Evolutionary conservation across 495 filamentous ascomycete species (phyloP).

Genomic region (Daldinia concentrica): DNA sequence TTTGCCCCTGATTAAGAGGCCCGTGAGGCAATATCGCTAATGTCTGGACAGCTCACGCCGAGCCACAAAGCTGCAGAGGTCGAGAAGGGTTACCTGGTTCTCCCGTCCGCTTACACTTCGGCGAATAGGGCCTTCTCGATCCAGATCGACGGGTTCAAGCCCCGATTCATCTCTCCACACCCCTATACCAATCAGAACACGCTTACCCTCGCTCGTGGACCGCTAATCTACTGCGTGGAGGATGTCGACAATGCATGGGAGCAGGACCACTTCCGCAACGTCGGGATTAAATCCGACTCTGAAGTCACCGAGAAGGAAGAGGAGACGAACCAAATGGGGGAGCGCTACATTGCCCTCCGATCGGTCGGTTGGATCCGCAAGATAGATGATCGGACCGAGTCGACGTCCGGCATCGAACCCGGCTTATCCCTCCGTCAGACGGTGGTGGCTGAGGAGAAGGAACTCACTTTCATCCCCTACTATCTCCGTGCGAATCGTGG

Average conservation of each 20-base stretch:
- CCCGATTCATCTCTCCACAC: constrained; percentile 60
- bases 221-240: constrained; percentile 67
- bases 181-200: constrained; percentile 62
- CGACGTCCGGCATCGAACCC: constrained; percentile 38
- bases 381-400: constrained; percentile 39
- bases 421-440: constrained; percentile 39
- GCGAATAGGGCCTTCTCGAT: constrained; percentile 45
- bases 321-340: constrained; percentile 44
- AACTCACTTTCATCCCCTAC: constrained; percentile 60
- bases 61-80: constrained; percentile 45
- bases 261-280: constrained; percentile 63
- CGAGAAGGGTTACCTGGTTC: constrained; percentile 59
- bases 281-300: constrained; percentile 51
- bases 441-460: constrained; percentile 34
- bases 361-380: constrained; percentile 43
- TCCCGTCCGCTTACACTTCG: constrained; percentile 51
- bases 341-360: constrained; percentile 48
- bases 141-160: constrained; percentile 50
- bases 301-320: constrained; percentile 48
- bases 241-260: constrained; percentile 68
- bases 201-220: constrained; percentile 61
- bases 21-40: constrained; percentile 35
- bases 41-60: constrained; percentile 39
- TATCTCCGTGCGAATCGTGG: constrained; percentile 62
- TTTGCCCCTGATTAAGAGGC: constrained; percentile 6